Evolutionary conservation across 1,284 basidiomycete genomes (phyloP).

Genomic region (Sporisorium reilianum): DNA sequence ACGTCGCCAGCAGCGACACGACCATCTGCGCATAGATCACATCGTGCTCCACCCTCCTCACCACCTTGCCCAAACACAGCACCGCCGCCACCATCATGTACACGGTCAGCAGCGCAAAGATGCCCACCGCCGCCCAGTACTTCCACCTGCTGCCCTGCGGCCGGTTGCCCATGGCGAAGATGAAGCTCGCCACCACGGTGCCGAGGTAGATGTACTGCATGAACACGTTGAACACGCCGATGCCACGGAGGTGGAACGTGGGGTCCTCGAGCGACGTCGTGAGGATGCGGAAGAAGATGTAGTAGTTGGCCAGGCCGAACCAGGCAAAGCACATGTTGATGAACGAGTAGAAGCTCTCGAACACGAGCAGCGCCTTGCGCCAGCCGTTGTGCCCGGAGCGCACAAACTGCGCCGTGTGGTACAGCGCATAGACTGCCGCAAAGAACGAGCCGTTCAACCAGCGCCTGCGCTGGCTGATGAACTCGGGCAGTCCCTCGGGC

Average conservation of each 20-base stretch:
- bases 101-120: conserved; percentile 82
- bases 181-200: conserved; percentile 86
- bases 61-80: conserved; percentile 57
- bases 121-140: conserved; percentile 82
- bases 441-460: conserved; percentile 94
- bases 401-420: conserved; percentile 84
- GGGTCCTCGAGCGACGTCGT: conserved; percentile 86
- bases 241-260: conserved; percentile 78
- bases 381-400: conserved; percentile 83
- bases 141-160: conserved; percentile 90
- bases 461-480: conserved; percentile 90
- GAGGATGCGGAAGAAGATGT: conserved; percentile 93
- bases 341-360: conserved; percentile 88
- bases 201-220: conserved; percentile 87
- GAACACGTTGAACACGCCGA: conserved; percentile 82
- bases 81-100: conserved; percentile 76
- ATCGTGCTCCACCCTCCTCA: conserved; percentile 70
- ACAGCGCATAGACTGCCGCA: conserved; percentile 76
- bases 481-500: conserved; percentile 91
- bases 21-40: conserved; percentile 81
- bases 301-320: conserved; percentile 91
- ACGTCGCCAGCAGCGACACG: conserved; percentile 85
- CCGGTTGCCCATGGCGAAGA: conserved; percentile 96
- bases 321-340: conserved; percentile 91
- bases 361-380: conserved; percentile 80